A percentile compares a stretch with the other conserved stretches of the same genome.
Conservation (phyloP, 148 eudicot genomes). For the Euryodendron excelsum region DNA sequence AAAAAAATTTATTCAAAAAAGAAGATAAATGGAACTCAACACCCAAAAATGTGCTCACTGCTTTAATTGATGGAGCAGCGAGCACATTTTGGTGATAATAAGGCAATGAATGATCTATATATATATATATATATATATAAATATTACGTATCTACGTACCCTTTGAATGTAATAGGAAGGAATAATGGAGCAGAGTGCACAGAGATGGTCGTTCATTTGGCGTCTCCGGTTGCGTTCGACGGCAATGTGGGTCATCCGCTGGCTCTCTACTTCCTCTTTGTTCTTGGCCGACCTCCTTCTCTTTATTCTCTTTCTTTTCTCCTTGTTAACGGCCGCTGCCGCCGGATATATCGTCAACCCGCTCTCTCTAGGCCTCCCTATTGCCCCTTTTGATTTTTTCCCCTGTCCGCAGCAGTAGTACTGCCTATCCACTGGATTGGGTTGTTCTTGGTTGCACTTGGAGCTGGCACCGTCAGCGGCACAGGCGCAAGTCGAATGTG, state of each 20-base stretch:
- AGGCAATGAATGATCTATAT: too few relatives aligned
- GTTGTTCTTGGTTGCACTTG: conserved; percentile 8
- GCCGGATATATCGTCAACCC: background rate
- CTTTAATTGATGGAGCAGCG: too few relatives aligned
- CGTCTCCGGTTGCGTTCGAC: conserved; percentile 57
- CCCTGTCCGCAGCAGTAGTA: too few relatives aligned
- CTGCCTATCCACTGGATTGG: conserved; percentile 1
- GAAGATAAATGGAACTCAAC: too few relatives aligned
- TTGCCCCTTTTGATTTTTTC: too few relatives aligned
- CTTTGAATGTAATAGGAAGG: conserved; percentile 57
- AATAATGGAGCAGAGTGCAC: conserved; percentile 49
- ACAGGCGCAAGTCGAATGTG: background rate
- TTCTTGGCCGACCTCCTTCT: conserved; percentile 25
- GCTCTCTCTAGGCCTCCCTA: too few relatives aligned
- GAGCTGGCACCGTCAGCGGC: conserved; percentile 5
- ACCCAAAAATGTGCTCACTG: too few relatives aligned
- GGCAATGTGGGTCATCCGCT: conserved; percentile 65
- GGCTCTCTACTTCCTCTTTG: conserved; percentile 50
- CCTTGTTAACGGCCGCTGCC: background rate
- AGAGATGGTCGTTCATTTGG: conserved; percentile 60
- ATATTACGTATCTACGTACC: conserved; percentile 33
- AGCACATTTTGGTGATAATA: too few relatives aligned
- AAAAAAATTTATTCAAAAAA: background rate
- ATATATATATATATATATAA: too few relatives aligned
- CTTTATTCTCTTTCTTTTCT: conserved; percentile 22